Conservation (phyloP, 306 rosid species). For the Quercus suber region DNA sequence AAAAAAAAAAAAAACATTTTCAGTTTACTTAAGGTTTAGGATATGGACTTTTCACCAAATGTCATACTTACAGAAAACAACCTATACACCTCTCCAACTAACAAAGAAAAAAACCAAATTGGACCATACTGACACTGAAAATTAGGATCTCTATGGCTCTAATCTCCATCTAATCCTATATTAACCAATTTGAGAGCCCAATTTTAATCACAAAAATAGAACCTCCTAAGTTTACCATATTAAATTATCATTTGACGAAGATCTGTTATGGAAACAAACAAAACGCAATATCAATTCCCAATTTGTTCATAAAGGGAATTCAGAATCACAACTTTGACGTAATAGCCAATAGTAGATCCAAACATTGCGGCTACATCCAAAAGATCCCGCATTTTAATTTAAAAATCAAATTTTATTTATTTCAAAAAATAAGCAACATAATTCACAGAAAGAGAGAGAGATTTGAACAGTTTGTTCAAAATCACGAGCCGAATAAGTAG, state of each 20-base stretch:
- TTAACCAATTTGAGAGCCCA: neutral
- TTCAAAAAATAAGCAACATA: neutral
- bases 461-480: neutral
- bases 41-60: neutral
- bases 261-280: neutral
- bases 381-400: neutral
- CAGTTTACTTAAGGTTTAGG: neutral
- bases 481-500: slow-evolving; percentile 3
- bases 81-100: neutral
- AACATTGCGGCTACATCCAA: neutral
- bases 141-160: too few relatives aligned
- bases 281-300: neutral
- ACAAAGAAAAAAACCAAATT: neutral
- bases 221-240: neutral
- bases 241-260: neutral
- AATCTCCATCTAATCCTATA: too few relatives aligned
- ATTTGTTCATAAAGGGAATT: neutral
- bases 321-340: too few relatives aligned
- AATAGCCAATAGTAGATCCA: neutral
- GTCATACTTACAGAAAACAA: neutral
- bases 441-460: neutral
- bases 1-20: neutral
- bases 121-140: too few relatives aligned
- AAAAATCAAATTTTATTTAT: neutral
- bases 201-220: neutral